Conservation (phyloP, 768 basidiomycete genomes). For the Galerina marginata region DNA sequence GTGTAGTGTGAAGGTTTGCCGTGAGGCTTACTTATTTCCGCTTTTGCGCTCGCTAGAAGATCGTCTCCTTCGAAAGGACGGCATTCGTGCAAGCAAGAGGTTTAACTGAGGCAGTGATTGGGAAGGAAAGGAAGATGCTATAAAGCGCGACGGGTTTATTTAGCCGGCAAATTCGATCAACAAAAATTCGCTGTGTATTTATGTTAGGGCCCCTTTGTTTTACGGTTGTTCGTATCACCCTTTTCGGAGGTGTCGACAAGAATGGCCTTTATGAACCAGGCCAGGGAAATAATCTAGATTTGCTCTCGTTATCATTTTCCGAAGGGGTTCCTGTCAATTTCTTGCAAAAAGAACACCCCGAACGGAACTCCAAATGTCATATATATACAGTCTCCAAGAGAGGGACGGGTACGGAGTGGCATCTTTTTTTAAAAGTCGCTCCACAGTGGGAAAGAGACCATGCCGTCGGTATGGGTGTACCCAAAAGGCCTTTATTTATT, state of each 20-base stretch:
- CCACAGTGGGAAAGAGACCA: background rate
- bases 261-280: slow-evolving; percentile 2
- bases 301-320: background rate
- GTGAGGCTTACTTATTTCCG: too few relatives aligned
- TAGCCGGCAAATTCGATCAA: background rate
- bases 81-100: too few relatives aligned
- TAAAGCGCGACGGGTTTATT: too few relatives aligned
- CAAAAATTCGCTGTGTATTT: background rate
- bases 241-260: slow-evolving; percentile 5
- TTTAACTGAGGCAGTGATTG: too few relatives aligned
- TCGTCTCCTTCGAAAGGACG: too few relatives aligned
- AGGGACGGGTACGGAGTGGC: too few relatives aligned
- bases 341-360: background rate
- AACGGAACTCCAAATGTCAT: slow-evolving; percentile 1
- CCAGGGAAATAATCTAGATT: background rate
- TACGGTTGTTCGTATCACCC: background rate
- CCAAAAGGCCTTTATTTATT: background rate
- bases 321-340: background rate
- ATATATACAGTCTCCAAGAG: background rate
- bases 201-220: background rate
- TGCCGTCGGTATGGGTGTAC: background rate
- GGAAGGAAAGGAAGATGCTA: too few relatives aligned
- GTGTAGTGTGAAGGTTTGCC: too few relatives aligned
- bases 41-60: too few relatives aligned
- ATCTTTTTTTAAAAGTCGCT: too few relatives aligned